phyloP scores from a whole-genome alignment of 495 filamentous ascomycete genomes.

The Hypoxylon cercidicola region DNA sequence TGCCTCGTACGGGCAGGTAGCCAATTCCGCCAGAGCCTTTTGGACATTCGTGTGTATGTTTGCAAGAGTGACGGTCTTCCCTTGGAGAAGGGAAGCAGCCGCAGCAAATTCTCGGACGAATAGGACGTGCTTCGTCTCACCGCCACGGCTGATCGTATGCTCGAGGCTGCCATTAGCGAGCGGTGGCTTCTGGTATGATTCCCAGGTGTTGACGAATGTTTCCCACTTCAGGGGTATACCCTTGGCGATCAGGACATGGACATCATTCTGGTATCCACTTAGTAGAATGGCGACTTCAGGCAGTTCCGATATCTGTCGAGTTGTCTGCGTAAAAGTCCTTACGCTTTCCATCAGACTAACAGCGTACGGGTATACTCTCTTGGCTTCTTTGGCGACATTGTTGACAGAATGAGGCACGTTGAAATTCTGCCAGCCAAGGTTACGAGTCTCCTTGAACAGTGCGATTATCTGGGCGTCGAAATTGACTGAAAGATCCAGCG shows the following conservation, averaged over 20 bases:
- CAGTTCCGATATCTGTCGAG: conserved; percentile 82
- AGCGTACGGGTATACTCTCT: conserved; percentile 95
- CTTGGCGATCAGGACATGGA: conserved; percentile 80
- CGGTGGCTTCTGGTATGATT: conserved; percentile 81
- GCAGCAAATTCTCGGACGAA: conserved; percentile 93
- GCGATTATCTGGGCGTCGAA: conserved; percentile 97
- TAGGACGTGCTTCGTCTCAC: conserved; percentile 92
- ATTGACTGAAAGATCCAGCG: conserved; percentile 88
- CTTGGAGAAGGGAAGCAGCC: conserved; percentile 84
- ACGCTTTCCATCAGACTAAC: conserved; percentile 98
- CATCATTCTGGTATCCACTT: conserved; percentile 89
- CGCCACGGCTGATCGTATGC: conserved; percentile 63
- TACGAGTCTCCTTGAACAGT: conserved; percentile 98
- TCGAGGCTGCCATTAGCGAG: conserved; percentile 70
- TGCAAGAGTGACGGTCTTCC: conserved; percentile 80
- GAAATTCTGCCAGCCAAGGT: conserved; percentile 92
- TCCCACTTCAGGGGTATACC: conserved; percentile 94
- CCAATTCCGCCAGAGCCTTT: conserved; percentile 82
- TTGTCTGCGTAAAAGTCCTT: conserved; percentile 87
- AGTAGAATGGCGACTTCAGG: conserved; percentile 85
- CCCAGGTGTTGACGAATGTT: conserved; percentile 95
- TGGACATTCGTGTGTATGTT: conserved; percentile 85
- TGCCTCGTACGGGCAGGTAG: conserved; percentile 82
- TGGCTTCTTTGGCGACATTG: conserved; percentile 96
- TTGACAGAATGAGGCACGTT: conserved; percentile 91